Evolutionary conservation across 1,284 basidiomycete genomes (phyloP).

Genomic region (Austroboletus niveus): DNA sequence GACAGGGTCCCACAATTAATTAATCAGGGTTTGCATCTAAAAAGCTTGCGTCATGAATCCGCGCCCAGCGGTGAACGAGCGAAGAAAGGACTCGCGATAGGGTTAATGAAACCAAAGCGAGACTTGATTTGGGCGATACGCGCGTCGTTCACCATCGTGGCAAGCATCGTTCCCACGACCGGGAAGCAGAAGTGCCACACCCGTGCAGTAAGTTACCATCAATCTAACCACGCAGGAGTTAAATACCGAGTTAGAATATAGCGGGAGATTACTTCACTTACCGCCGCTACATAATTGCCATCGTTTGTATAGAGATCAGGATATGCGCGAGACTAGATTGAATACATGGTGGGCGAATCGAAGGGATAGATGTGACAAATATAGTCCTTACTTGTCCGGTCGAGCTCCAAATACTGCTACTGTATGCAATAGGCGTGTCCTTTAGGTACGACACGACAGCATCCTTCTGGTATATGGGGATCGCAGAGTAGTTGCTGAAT

Average conservation of each 20-base stretch:
- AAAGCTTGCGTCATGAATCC: conserved; percentile 29
- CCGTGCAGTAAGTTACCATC: conserved; percentile 37
- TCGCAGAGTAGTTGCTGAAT: conserved; percentile 42
- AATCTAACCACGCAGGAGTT: conserved; percentile 12
- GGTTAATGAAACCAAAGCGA: conserved; percentile 42
- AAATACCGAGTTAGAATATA: too few species aligned
- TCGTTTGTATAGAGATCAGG: conserved; percentile 44
- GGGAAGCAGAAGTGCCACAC: conserved; percentile 44
- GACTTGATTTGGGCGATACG: conserved; percentile 37
- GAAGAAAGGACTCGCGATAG: conserved; percentile 22
- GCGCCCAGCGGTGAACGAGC: neutral
- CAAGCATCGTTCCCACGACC: conserved; percentile 42
- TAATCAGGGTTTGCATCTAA: neutral
- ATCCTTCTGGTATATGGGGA: conserved; percentile 38
- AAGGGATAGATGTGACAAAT: neutral
- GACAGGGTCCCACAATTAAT: conserved; percentile 33
- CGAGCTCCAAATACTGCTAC: conserved; percentile 44
- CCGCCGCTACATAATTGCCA: conserved; percentile 42
- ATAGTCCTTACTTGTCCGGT: conserved; percentile 39
- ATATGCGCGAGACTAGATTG: conserved; percentile 37
- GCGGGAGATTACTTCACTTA: neutral
- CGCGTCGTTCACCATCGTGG: conserved; percentile 47
- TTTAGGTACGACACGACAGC: conserved; percentile 26
- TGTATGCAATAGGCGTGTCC: conserved; percentile 30
- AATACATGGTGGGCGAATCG: neutral